Conservation (phyloP, 495 filamentous ascomycete genomes). For the Neurospora africana region DNA sequence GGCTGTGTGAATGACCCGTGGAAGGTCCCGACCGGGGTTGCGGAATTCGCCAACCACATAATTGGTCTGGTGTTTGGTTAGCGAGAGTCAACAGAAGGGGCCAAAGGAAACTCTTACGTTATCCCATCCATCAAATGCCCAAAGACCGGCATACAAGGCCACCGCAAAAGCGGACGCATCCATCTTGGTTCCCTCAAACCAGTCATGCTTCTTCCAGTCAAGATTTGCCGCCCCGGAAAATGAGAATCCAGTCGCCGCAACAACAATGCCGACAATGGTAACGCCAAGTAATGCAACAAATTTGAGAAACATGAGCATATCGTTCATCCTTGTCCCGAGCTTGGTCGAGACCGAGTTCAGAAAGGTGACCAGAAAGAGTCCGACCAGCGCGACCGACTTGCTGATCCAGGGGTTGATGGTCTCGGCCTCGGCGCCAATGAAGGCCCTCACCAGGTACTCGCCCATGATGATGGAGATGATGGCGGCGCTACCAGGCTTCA, state of each 20-base stretch:
- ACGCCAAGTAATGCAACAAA: conserved; percentile 83
- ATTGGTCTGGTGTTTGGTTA: conserved; percentile 55
- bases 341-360: conserved; percentile 87
- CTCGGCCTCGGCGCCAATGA: conserved; percentile 69
- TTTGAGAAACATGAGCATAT: conserved; percentile 93
- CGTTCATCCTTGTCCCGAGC: conserved; percentile 72
- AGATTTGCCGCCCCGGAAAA: conserved; percentile 61
- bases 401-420: conserved; percentile 75
- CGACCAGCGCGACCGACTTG: conserved; percentile 74
- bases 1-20: conserved; percentile 89
- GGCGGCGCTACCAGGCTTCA: conserved; percentile 86
- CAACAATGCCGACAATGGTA: conserved; percentile 79
- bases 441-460: conserved; percentile 83
- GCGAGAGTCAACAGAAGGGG: conserved; percentile 3
- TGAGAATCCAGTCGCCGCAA: conserved; percentile 76
- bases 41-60: conserved; percentile 96
- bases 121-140: conserved; percentile 99
- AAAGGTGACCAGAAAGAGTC: conserved; percentile 63
- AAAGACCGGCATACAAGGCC: conserved; percentile 87
- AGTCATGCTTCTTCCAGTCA: conserved; percentile 79
- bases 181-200: conserved; percentile 82
- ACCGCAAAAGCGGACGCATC: conserved; percentile 78
- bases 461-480: conserved; percentile 98
- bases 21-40: conserved; percentile 79
- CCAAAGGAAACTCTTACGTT: conserved; percentile 53